Percentiles rank a stretch among this genome's conserved stretches.
Conservation (phyloP, 257 asterid genomes). For the Paulownia fortunei region DNA sequence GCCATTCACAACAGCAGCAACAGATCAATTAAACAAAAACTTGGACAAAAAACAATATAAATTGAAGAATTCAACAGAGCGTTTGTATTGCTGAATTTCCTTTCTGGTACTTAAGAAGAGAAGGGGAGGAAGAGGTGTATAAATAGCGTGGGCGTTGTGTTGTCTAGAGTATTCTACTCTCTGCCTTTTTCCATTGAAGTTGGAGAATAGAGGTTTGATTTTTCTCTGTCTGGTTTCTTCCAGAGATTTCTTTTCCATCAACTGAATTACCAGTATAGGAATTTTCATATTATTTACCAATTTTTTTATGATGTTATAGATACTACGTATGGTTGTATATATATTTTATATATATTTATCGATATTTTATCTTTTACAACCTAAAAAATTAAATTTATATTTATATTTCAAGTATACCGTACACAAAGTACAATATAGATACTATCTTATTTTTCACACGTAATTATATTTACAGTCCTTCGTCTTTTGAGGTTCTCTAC, state of each 20-base stretch:
- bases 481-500: neutral
- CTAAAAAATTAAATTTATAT: no score
- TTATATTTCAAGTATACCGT: no score
- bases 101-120: neutral
- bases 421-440: no score
- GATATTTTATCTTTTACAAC: no score
- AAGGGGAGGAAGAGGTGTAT: neutral
- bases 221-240: slow-evolving; percentile 28
- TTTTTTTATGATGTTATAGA: no score
- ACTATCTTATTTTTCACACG: no score
- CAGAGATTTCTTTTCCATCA: neutral
- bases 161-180: slow-evolving; percentile 21
- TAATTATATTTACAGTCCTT: neutral
- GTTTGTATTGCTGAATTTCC: no score
- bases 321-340: no score
- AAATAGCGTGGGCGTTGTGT: neutral
- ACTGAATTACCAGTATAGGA: neutral
- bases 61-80: neutral
- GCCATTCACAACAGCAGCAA: slow-evolving; percentile 33
- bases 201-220: neutral
- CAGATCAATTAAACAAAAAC: neutral
- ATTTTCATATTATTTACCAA: neutral
- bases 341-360: no score
- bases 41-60: no score
- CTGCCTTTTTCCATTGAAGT: no score